These are phyloP conservation scores for Vitellaria paradoxa DNA, from an alignment of 179 eudicot genomes.

Conservation along the genomic window DNA sequence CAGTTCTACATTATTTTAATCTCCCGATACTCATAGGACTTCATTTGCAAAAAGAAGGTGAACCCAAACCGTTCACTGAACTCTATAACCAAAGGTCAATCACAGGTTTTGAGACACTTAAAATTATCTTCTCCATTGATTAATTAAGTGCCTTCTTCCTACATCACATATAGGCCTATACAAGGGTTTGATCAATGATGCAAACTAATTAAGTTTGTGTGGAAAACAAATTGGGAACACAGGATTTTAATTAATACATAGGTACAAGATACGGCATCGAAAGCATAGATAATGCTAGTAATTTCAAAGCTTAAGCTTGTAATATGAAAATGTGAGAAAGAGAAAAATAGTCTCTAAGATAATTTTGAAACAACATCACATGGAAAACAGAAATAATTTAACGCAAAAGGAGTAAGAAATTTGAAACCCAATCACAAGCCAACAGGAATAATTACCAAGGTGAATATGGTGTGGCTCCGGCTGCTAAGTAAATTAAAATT, in stretches of 20 bases:
- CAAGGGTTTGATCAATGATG: neutral
- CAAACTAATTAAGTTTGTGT: neutral
- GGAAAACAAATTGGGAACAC: neutral
- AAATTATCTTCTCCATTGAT: neutral
- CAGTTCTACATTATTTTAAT: neutral
- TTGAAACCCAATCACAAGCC: neutral
- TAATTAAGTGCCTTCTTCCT: neutral
- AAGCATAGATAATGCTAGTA: neutral
- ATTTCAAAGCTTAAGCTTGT: neutral
- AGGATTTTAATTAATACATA: neutral
- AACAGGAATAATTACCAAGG: conserved; percentile 28
- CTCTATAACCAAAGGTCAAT: neutral
- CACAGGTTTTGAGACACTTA: neutral
- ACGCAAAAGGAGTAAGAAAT: neutral
- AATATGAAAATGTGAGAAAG: neutral
- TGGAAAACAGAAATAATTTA: neutral
- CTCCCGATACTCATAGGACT: neutral
- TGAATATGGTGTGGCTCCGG: conserved; percentile 83
- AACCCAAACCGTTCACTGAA: neutral
- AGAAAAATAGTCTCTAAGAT: neutral
- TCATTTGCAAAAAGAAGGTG: neutral
- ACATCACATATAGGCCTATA: neutral
- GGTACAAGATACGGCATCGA: neutral
- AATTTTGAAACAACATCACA: neutral
- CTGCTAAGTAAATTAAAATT: conserved; percentile 84